phyloP scores from a whole-genome alignment of 2,329 filamentous ascomycete genomes.

The Pyrenophora seminiperda region DNA sequence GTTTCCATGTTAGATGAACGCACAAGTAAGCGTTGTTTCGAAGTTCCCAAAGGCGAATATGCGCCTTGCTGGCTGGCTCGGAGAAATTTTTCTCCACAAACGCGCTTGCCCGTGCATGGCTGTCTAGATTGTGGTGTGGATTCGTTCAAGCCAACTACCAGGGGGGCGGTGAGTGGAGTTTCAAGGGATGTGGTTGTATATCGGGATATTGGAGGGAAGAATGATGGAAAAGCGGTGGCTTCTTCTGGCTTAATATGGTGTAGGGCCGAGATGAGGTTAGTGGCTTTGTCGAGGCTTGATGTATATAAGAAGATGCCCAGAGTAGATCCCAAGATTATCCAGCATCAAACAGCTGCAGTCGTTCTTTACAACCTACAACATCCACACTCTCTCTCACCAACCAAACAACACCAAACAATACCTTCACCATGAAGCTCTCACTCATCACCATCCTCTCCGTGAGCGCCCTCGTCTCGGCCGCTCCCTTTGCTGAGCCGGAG shows the following conservation, averaged over 20 bases:
- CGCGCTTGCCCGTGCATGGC: too few relatives aligned
- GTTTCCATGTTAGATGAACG: neutral
- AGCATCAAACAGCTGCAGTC: too few relatives aligned
- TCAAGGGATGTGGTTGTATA: neutral
- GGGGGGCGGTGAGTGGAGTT: neutral
- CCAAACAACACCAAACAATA: neutral
- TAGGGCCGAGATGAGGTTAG: neutral
- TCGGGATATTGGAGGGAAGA: neutral
- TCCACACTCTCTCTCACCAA: neutral
- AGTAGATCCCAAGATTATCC: too few relatives aligned
- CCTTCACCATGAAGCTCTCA: conserved; percentile 40
- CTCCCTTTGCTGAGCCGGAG: conserved; percentile 40
- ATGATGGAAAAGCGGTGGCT: neutral
- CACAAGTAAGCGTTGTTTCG: too few relatives aligned
- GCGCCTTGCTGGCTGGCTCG: too few relatives aligned
- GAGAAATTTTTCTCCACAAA: too few relatives aligned
- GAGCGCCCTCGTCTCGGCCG: conserved; percentile 35
- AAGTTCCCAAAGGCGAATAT: too few relatives aligned
- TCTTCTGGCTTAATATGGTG: neutral
- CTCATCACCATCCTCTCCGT: conserved; percentile 36
- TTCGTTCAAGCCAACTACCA: too few relatives aligned
- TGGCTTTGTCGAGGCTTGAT: too few relatives aligned
- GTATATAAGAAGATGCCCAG: conserved; percentile 8
- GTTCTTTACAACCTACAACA: too few relatives aligned
- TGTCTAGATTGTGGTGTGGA: too few relatives aligned